Conservation (phyloP, 2,329 filamentous ascomycete genomes). For the Colletotrichum filicis region DNA sequence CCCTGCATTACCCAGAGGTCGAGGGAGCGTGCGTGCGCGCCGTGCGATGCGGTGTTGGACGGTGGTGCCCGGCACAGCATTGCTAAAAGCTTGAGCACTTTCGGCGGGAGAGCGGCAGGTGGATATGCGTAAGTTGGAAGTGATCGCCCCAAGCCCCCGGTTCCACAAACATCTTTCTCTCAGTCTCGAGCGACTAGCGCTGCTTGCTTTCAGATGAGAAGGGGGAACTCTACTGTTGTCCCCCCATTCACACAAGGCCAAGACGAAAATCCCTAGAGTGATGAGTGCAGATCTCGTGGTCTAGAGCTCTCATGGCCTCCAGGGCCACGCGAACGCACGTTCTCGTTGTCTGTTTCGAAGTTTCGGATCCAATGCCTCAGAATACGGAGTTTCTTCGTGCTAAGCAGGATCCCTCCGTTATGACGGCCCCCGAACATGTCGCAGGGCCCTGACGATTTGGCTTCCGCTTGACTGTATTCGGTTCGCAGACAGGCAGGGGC, state of each 20-base stretch:
- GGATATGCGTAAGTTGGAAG: background rate
- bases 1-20: background rate
- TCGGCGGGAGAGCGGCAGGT: constrained; percentile 2
- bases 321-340: background rate
- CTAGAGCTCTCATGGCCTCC: background rate
- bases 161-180: background rate
- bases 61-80: background rate
- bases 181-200: background rate
- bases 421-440: constrained; percentile 7
- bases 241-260: background rate
- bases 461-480: constrained; percentile 15
- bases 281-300: background rate
- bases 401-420: background rate
- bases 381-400: background rate
- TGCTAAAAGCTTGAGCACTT: background rate
- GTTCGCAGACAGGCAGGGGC: background rate
- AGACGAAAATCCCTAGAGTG: constrained; percentile 1
- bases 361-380: constrained; percentile 25
- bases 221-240: background rate
- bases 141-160: background rate
- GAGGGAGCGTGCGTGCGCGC: constrained; percentile 8
- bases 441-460: constrained; percentile 17
- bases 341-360: constrained; percentile 9
- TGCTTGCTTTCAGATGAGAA: background rate
- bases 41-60: background rate